Evolutionary conservation across 176 grass and related monocot species (phyloP).

Genomic region (Zea mays): DNA sequence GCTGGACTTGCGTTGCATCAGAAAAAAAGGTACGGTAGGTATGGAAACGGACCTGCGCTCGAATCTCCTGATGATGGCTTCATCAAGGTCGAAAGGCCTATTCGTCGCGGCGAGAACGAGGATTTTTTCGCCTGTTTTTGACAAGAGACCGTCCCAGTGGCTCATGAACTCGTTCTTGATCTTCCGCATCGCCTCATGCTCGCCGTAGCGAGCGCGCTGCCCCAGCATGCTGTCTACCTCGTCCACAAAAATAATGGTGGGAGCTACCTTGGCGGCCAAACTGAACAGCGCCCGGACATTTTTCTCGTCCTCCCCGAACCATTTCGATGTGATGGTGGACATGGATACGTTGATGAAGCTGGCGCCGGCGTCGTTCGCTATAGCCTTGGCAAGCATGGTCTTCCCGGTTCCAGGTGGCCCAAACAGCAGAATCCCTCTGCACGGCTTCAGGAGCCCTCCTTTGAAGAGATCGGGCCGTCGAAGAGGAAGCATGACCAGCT

Average conservation of each 20-base stretch:
- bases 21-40: neutral
- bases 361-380: slow-evolving; percentile 92
- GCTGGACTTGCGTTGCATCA: neutral
- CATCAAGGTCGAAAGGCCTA: slow-evolving; percentile 95
- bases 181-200: slow-evolving; percentile 96
- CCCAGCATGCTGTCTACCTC: slow-evolving; percentile 98
- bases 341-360: slow-evolving; percentile 98
- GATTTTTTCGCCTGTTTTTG: slow-evolving; percentile 71
- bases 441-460: slow-evolving; percentile 92
- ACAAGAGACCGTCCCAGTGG: slow-evolving; percentile 92
- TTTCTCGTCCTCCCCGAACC: slow-evolving; percentile 98
- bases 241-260: slow-evolving; percentile 94
- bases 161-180: slow-evolving; percentile 99
- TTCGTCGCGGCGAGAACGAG: slow-evolving; percentile 99
- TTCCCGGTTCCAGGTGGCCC: slow-evolving; percentile 97
- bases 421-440: slow-evolving; percentile 83
- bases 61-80: slow-evolving; percentile 97
- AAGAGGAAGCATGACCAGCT: slow-evolving; percentile 97
- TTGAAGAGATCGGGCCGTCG: slow-evolving; percentile 87
- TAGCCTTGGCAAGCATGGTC: slow-evolving; percentile 98
- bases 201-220: slow-evolving; percentile 72
- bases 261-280: slow-evolving; percentile 85
- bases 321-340: slow-evolving; percentile 97
- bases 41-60: slow-evolving; percentile 74
- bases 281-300: slow-evolving; percentile 93